Percentiles rank a stretch among this genome's conserved stretches.
phyloP scores from a whole-genome alignment of 108 stramenopile genomes.

The Cylindrotheca fusiformis region DNA sequence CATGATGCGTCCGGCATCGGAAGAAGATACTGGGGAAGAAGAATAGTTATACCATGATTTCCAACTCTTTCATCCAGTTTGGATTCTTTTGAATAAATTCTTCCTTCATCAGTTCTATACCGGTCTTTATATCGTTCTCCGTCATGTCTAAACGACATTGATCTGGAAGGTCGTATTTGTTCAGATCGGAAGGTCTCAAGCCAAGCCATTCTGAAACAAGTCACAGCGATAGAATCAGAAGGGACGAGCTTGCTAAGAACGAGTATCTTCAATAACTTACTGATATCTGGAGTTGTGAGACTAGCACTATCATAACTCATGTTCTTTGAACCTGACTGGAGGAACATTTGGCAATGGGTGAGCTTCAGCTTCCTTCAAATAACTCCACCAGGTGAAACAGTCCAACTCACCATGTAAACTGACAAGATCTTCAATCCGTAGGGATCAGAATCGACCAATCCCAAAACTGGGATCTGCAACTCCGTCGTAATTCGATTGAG shows the following conservation, averaged over 20 bases:
- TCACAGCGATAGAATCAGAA: too few species aligned
- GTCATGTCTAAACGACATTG: conserved; percentile 98
- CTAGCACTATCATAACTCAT: conserved; percentile 95
- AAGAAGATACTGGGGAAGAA: too few species aligned
- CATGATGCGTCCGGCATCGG: too few species aligned
- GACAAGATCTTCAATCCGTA: conserved; percentile 97
- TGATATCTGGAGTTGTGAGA: conserved; percentile 95
- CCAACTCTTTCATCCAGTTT: conserved; percentile 92
- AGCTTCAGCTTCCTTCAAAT: too few species aligned
- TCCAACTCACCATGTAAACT: conserved; percentile 89
- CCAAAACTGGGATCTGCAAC: conserved; percentile 94
- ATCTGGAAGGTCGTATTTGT: conserved; percentile 72
- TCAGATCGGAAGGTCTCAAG: conserved; percentile 90
- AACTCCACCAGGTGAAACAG: too few species aligned
- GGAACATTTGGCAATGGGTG: too few species aligned
- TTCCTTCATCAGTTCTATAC: conserved; percentile 92
- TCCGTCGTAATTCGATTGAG: conserved; percentile 74
- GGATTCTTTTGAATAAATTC: conserved; percentile 96
- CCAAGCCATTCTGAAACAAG: conserved; percentile 60
- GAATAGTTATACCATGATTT: conserved; percentile 82
- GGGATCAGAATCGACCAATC: conserved; percentile 95
- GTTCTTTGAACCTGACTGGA: conserved; percentile 79
- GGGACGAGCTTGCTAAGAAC: too few species aligned
- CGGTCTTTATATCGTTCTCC: conserved; percentile 95
- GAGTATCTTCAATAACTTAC: conserved; percentile 13